Base-by-base conservation (phyloP, 169 alveolate species). In the Theileria orientalis region DNA sequence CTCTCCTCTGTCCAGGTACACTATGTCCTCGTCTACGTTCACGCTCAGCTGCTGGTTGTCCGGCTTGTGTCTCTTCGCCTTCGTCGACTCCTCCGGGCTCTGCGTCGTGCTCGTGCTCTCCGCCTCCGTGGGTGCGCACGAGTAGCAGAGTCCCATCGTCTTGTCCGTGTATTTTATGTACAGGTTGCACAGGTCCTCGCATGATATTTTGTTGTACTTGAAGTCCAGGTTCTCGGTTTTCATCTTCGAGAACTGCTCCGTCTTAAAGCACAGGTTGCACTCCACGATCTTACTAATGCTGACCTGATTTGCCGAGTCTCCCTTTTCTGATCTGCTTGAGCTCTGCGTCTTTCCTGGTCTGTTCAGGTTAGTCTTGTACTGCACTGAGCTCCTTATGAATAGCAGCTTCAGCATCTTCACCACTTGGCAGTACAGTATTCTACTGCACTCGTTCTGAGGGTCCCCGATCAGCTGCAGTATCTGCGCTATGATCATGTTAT, bases 381-480 rank as follows among this genome's bases (percentile, higher is more conserved):
- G 47, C 6, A 78, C 69, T 16, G 70, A 70, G 57, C 86, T 78
- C 29, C 62, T 47, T 19, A 61, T 70, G 69, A 78, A 78, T 57
- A 78, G 42, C 19, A 78, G 79, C 33, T 64, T 78, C 30, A 78
- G 44, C 30, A 37, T 40, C 46, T 69, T 76, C 29, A 64, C 75
- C 25, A 71, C 70, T 25, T 66, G 70, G 32, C 59, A 66, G 61
- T 78, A 78, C 32, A 78, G 44, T 21, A 60, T 70, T 69, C 77
- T 2, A 16, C 79, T 47, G 62, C 74, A 30, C 44, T 69, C 68
- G 13, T 69, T 64, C 46, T 78, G 37, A 13, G 83, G 83, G 21
- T 73, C 79, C 8, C 86, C 86, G 3, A 78, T 78, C 44, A 78
- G 68, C 11, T 69, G 46, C 46, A 78, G 73, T 8, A 78, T 78